Percentiles rank a stretch among this genome's conserved stretches.
These are phyloP conservation scores for Rhizoclosmatium sp. DNA, from an alignment of 192 early-diverging fungal genomes.

Conservation along the genomic window DNA sequence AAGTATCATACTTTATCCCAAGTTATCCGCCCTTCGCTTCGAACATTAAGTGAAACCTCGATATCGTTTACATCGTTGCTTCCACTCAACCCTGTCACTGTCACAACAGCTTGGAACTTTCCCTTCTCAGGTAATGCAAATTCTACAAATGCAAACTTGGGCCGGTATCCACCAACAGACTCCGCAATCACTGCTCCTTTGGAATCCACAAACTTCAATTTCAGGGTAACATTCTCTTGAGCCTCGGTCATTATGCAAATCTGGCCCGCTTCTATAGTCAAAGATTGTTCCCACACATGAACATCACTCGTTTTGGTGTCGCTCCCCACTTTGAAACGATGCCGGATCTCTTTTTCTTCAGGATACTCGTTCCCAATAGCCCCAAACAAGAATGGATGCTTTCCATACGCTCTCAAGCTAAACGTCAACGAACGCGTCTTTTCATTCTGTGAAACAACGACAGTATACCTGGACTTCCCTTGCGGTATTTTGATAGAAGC, in stretches of 20 bases:
- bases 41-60: background rate
- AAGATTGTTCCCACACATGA: background rate
- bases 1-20: background rate
- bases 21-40: background rate
- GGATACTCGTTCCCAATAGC: constrained; percentile 68
- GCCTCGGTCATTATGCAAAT: constrained; percentile 21
- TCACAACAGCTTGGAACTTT: background rate
- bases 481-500: constrained; percentile 65
- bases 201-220: constrained; percentile 11
- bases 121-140: background rate
- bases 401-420: constrained; percentile 74
- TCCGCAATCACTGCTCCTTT: background rate
- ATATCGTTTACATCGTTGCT: background rate
- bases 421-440: constrained; percentile 76
- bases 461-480: constrained; percentile 67
- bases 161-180: background rate
- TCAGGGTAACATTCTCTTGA: background rate
- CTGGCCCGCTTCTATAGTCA: background rate
- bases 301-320: background rate
- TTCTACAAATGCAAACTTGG: constrained; percentile 25
- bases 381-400: constrained; percentile 67
- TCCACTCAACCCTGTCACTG: background rate
- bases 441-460: constrained; percentile 84
- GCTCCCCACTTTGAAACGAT: background rate
- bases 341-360: constrained; percentile 50